phyloP scores from a whole-genome alignment of 805 yeast genomes.

The Candida ovalis region DNA sequence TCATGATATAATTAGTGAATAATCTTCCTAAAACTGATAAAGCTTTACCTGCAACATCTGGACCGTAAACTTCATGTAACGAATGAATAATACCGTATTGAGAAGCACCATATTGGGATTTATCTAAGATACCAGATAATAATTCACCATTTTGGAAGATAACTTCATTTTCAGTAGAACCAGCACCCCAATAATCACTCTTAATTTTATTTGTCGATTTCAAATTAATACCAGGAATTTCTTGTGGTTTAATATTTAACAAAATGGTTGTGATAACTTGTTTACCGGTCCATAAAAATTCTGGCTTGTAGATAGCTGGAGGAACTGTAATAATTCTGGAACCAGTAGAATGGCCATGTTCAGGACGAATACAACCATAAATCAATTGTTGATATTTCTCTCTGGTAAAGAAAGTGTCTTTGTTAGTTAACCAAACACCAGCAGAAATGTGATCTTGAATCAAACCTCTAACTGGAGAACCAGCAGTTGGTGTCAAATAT shows the following conservation, averaged over 20 bases:
- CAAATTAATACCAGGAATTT: slow-evolving; percentile 89
- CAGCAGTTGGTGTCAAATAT: slow-evolving; percentile 96
- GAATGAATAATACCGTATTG: slow-evolving; percentile 97
- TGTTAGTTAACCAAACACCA: slow-evolving; percentile 96
- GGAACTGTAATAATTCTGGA: slow-evolving; percentile 70
- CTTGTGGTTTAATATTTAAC: slow-evolving; percentile 79
- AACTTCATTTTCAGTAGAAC: slow-evolving; percentile 82
- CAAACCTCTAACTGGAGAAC: slow-evolving; percentile 96
- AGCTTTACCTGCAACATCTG: slow-evolving; percentile 83
- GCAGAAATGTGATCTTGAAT: slow-evolving; percentile 99
- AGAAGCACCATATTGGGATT: slow-evolving; percentile 97
- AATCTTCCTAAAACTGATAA: slow-evolving; percentile 91
- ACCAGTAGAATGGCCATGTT: slow-evolving; percentile 89
- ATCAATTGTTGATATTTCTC: slow-evolving; percentile 91
- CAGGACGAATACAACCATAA: slow-evolving; percentile 94
- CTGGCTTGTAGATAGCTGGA: slow-evolving; percentile 85
- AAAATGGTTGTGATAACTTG: slow-evolving; percentile 92
- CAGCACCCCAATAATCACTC: slow-evolving; percentile 90
- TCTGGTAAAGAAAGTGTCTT: slow-evolving; percentile 86
- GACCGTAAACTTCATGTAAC: slow-evolving; percentile 92
- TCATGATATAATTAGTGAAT: slow-evolving; percentile 89
- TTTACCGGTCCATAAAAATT: slow-evolving; percentile 95
- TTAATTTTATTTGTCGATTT: slow-evolving; percentile 83
- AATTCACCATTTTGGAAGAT: slow-evolving; percentile 83
- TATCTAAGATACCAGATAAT: slow-evolving; percentile 89